Percentiles rank a stretch among this genome's conserved stretches.
phyloP scores from a whole-genome alignment of 1,284 basidiomycete species.

The Naganishia albida region DNA sequence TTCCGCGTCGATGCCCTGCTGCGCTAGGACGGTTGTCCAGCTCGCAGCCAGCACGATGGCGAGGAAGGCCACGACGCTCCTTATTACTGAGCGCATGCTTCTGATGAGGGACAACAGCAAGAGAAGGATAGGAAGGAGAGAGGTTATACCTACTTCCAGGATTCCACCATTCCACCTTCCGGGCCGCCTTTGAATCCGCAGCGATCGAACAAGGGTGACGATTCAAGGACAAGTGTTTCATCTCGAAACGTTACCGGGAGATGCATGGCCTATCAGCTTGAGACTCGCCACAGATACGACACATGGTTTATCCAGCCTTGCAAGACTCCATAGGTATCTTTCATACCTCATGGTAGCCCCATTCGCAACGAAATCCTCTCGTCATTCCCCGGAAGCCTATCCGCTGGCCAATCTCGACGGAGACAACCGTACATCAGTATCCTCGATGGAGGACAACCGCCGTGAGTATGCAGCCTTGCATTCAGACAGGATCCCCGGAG shows the following conservation, averaged over 20 bases:
- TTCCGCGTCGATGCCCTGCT: slow-evolving; percentile 4
- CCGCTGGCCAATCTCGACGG: not conserved
- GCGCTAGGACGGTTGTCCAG: slow-evolving; percentile 2
- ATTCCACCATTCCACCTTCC: not conserved
- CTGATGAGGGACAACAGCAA: not conserved
- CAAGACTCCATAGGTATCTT: not conserved
- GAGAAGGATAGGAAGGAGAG: not conserved
- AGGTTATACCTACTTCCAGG: not conserved
- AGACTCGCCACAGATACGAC: too few relatives aligned
- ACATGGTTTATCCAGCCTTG: too few relatives aligned
- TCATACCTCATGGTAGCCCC: not conserved
- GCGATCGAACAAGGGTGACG: not conserved
- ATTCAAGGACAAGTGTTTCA: slow-evolving; percentile 8
- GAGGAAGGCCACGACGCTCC: not conserved
- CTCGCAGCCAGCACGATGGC: not conserved
- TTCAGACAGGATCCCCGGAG: not conserved
- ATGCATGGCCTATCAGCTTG: too few relatives aligned
- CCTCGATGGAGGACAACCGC: not conserved
- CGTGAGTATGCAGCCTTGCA: too few relatives aligned
- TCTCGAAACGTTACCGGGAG: slow-evolving; percentile 2
- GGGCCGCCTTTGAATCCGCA: not conserved
- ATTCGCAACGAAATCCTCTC: not conserved
- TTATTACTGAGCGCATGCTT: not conserved
- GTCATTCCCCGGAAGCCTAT: not conserved
- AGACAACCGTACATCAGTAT: not conserved